Percentiles rank a stretch among this genome's conserved stretches.
phyloP scores from a whole-genome alignment of 108 stramenopile genomes.

The Nannochloropsis gaditana region DNA sequence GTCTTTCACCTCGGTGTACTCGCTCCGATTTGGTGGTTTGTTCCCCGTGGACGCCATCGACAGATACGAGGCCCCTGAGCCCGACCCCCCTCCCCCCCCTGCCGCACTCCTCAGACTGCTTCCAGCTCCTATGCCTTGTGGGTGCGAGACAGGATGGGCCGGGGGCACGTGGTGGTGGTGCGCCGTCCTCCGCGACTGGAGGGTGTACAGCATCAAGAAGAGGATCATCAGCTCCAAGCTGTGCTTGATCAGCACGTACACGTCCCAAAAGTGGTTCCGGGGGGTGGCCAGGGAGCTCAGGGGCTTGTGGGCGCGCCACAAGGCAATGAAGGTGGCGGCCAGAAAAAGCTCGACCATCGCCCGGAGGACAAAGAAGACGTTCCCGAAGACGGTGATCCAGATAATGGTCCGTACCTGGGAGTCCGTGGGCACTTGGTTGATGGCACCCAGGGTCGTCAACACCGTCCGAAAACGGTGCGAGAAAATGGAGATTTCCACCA shows the following conservation, averaged over 20 bases:
- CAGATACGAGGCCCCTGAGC: not conserved
- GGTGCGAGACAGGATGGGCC: not conserved
- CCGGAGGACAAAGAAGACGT: slow-evolving; percentile 83
- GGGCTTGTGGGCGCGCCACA: slow-evolving; percentile 69
- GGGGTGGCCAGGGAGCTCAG: slow-evolving; percentile 41
- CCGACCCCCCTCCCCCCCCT: not conserved
- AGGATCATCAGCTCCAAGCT: slow-evolving; percentile 74
- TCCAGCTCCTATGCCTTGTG: not conserved
- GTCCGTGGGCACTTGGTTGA: slow-evolving; percentile 91
- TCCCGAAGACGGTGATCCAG: slow-evolving; percentile 88
- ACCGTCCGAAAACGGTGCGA: slow-evolving; percentile 86
- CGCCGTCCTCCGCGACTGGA: slow-evolving; percentile 18
- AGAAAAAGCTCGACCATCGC: slow-evolving; percentile 75
- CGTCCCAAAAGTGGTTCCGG: slow-evolving; percentile 65
- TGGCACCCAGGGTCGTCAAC: slow-evolving; percentile 79
- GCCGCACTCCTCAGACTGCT: not conserved
- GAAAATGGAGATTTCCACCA: slow-evolving; percentile 83
- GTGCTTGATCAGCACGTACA: slow-evolving; percentile 77
- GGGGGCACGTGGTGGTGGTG: not conserved
- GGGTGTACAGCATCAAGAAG: slow-evolving; percentile 62
- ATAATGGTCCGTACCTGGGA: slow-evolving; percentile 84
- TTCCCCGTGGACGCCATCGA: not conserved
- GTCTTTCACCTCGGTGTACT: not conserved
- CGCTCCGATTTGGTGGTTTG: not conserved
- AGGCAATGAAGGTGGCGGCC: slow-evolving; percentile 61